Base-by-base conservation (phyloP, 306 rosid genomes). In the Cucurbita maxima region DNA sequence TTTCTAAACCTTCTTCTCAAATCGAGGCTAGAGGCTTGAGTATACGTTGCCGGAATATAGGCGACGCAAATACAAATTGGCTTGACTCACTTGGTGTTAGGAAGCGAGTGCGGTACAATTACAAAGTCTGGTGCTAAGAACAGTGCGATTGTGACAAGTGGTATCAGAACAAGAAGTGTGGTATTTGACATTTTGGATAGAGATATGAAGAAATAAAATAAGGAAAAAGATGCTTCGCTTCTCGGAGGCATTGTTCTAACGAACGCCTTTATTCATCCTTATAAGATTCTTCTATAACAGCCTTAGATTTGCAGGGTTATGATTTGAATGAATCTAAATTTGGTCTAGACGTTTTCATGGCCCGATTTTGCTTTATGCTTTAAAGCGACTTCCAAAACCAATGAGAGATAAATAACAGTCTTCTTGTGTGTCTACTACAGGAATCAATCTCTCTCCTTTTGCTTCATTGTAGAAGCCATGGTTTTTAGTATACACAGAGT, bases 201-300 rank as follows among this genome's bases (percentile, higher is more conserved):
- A 77, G 85, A 81, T 75, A 82, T 78, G 70, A 56, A 78, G 71
- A 30, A 64, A 44, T 40, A 71, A 77, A 83, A 77, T 76, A 38
- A 79, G 7, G 75, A 79, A 82, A 82, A 88, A 83, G 89, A 87
- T 89, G 79, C 92, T 82, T 86, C 86, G 92, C 97, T 88, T 91
- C 91, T 88, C 89, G 83, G 79, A 90, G 84, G 86, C 81, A 80
- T 88, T 83, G 85, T 84, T 87, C 87, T 81, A 75, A 76, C 78
- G 43, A 76, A 50, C 64, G 78, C 80, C 92, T 89, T 93, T 87
- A 81, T 84, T 83, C 82, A 88, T 82, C 82, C 83, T 80, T 77
- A 87, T 83, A 84, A 91, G 95, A 94, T 91, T 89, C 89, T 94
- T 87, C 82, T 19, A 68, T 79, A 84, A 84, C 95, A 87, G 95